Evolutionary conservation across 2,329 filamentous ascomycete genomes (phyloP), one percentile per base, ranked within the genome.

Genomic region (Colletotrichum theobromicola): DNA sequence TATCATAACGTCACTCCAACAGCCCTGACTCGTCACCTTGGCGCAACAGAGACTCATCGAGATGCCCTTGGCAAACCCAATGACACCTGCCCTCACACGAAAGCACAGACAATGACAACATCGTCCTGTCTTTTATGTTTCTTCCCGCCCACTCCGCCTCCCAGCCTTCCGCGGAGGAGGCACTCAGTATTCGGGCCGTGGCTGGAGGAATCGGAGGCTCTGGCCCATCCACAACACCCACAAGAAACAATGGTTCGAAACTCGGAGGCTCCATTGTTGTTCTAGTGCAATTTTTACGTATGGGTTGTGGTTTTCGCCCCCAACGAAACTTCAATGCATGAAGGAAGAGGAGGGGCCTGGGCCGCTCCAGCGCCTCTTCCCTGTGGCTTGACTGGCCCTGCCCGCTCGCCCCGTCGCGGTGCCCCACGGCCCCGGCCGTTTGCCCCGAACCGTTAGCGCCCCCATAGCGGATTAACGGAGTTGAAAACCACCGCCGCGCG

Each of bases 381-480:
- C n/a, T 62, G 60, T 26, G 60, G n/a, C 21, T 62, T 42, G n/a
- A 57, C 55, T 32, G 30, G 30, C 30, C 3, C 30, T 50, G 42
- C n/a, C 42, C 42, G n/a, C 42, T 21, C 42, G n/a, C 42, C 42
- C 42, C 28, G 57, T n/a, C 30, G 34, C 58, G 46, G 16, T 21
- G 37, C 5, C 58, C 55, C 57, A 66, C 24, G 24, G 63, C 24
- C 53, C 69, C 37, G 35, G 55, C 63, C 63, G 37, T 60, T 35
- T 60, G 67, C 60, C 67, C 69, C 53, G 64, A 72, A 12, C 53
- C 63, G 63, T 72, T 72, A 72, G 63, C 55, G 69, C 21, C 61
- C 26, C n/a, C 32, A 24, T 7, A 15, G 58, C 30, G 32, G 58
- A 30, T 32, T 13, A 12, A 34, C 42, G 42, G 42, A 50, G 42